Evolutionary conservation across 306 rosid genomes (phyloP).

Genomic region (Senna tora): DNA sequence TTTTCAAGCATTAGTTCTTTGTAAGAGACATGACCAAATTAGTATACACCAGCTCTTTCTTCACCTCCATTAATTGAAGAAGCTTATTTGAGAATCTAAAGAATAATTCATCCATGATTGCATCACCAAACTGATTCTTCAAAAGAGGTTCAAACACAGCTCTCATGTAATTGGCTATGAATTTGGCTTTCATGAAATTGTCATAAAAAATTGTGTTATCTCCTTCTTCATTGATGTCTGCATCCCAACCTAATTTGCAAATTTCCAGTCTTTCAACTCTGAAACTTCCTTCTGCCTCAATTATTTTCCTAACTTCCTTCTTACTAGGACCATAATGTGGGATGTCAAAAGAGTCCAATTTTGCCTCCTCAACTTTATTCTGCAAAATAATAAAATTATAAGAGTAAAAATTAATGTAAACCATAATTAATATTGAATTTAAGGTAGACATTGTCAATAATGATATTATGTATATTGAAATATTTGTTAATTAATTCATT

Average conservation of each 20-base stretch:
- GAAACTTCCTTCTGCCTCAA: constrained; percentile 31
- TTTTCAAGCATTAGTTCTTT: too few species aligned
- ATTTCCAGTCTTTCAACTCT: constrained; percentile 9
- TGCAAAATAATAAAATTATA: too few species aligned
- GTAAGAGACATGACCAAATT: constrained; percentile 4
- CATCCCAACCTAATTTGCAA: constrained; percentile 25
- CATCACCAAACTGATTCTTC: constrained; percentile 15
- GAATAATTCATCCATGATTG: constrained; percentile 36
- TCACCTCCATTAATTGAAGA: not conserved
- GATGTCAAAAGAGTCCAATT: constrained; percentile 26
- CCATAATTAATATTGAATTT: too few species aligned
- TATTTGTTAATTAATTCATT: too few species aligned
- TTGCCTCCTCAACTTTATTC: constrained; percentile 34
- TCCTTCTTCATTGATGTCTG: not conserved
- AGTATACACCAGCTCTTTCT: not conserved
- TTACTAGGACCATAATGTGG: not conserved
- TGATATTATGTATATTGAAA: too few species aligned
- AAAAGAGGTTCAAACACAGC: constrained; percentile 26
- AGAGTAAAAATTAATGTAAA: too few species aligned
- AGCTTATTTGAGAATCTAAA: not conserved
- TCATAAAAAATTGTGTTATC: not conserved
- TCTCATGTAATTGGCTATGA: not conserved
- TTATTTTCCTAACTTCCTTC: not conserved
- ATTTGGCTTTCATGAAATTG: constrained; percentile 1
- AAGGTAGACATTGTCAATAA: too few species aligned